Percentiles rank a stretch among this genome's conserved stretches.
These are phyloP conservation scores for Venustampulla echinocandica DNA, from an alignment of 495 filamentous ascomycete genomes.

Conservation along the genomic window DNA sequence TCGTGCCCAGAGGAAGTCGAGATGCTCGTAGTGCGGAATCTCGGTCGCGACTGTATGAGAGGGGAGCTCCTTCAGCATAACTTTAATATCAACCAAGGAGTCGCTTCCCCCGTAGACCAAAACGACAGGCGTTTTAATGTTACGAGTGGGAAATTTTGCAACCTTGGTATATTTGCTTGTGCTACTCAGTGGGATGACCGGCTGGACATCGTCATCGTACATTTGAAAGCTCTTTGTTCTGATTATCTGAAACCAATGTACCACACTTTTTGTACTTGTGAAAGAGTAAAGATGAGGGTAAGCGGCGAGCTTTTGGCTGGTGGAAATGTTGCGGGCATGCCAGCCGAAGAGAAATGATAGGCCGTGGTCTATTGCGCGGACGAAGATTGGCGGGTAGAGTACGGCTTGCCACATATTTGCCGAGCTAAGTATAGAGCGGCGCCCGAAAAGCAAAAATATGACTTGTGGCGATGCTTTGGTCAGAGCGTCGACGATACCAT, in stretches of 20 bases:
- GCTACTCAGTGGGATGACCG: constrained; percentile 30
- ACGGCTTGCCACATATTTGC: constrained; percentile 97
- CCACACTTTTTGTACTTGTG: constrained; percentile 89
- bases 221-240: constrained; percentile 92
- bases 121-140: constrained; percentile 93
- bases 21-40: constrained; percentile 86
- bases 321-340: constrained; percentile 75
- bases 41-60: constrained; percentile 72
- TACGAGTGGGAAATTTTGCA: constrained; percentile 89
- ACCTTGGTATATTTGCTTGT: constrained; percentile 63
- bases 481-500: constrained; percentile 81
- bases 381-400: constrained; percentile 89
- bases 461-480: constrained; percentile 91
- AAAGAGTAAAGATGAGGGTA: constrained; percentile 95
- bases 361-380: constrained; percentile 76
- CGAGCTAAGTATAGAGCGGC: constrained; percentile 83
- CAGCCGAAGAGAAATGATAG: constrained; percentile 82
- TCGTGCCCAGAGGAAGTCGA: constrained; percentile 93
- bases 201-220: constrained; percentile 88
- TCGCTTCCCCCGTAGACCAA: constrained; percentile 89
- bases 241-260: constrained; percentile 99
- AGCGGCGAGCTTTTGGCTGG: constrained; percentile 88
- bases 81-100: constrained; percentile 86
- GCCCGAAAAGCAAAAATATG: constrained; percentile 89
- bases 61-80: constrained; percentile 85